Percentiles rank a stretch among this genome's conserved stretches.
These are phyloP conservation scores for Glarea lozoyensis DNA, from an alignment of 495 filamentous ascomycete genomes.

Conservation along the genomic window DNA sequence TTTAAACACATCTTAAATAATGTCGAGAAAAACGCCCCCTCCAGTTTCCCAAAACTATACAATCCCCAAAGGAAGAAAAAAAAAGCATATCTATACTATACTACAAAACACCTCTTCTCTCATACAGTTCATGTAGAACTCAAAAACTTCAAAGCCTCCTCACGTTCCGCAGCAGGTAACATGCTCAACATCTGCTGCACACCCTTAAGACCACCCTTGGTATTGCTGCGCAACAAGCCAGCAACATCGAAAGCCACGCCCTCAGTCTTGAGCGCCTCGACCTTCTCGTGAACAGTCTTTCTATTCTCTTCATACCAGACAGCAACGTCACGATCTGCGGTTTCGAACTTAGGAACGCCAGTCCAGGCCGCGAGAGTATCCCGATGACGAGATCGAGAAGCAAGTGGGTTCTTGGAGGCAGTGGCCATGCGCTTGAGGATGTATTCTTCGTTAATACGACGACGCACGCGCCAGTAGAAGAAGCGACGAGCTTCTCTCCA, in stretches of 20 bases:
- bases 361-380: constrained; percentile 70
- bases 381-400: constrained; percentile 52
- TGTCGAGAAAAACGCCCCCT: too few relatives aligned
- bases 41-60: too few relatives aligned
- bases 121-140: constrained; percentile 14
- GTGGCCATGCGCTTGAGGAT: constrained; percentile 79
- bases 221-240: constrained; percentile 57
- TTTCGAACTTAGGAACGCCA: constrained; percentile 59
- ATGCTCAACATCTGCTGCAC: constrained; percentile 76
- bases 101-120: background rate
- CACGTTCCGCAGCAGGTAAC: constrained; percentile 79
- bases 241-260: constrained; percentile 72
- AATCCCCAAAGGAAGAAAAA: too few relatives aligned
- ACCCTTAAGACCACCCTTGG: constrained; percentile 76
- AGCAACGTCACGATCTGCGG: constrained; percentile 75
- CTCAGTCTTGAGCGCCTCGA: constrained; percentile 72
- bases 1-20: too few relatives aligned
- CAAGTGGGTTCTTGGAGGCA: constrained; percentile 34
- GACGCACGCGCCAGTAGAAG: constrained; percentile 99
- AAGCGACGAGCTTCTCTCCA: constrained; percentile 92
- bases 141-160: constrained; percentile 72
- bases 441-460: constrained; percentile 92
- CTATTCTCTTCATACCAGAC: constrained; percentile 96
- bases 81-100: constrained; percentile 1
- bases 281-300: constrained; percentile 65